Percentiles rank a stretch among this genome's conserved stretches.
Evolutionary conservation across 192 early-diverging fungal genomes (phyloP).

Genomic region (Haplosporangium gracile): DNA sequence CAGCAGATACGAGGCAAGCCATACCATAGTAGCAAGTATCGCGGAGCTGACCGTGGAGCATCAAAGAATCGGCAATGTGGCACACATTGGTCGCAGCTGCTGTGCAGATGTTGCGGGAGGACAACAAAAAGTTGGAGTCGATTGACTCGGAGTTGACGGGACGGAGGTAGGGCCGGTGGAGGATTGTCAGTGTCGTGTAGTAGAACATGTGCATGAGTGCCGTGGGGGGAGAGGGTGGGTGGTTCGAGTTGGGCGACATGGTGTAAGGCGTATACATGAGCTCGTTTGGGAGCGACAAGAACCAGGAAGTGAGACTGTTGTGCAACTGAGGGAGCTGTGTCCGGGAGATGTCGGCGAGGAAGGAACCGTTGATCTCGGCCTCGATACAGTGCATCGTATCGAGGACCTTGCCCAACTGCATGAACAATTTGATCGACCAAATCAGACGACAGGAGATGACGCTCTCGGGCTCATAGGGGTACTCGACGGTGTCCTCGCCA

Average conservation of each 20-base stretch:
- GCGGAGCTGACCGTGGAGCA: slow-evolving; percentile 25
- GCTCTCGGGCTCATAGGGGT: slow-evolving; percentile 29
- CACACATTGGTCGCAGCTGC: slow-evolving; percentile 49
- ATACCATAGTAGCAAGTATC: slow-evolving; percentile 33
- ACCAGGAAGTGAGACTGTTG: slow-evolving; percentile 60
- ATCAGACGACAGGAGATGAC: slow-evolving; percentile 33
- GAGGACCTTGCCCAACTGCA: slow-evolving; percentile 29
- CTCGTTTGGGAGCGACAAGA: slow-evolving; percentile 53
- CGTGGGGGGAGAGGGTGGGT: slow-evolving; percentile 30
- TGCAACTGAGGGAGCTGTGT: slow-evolving; percentile 34
- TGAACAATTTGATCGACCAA: slow-evolving; percentile 34
- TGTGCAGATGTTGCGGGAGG: slow-evolving; percentile 47
- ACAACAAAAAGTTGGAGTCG: slow-evolving; percentile 25
- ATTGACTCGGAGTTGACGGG: slow-evolving; percentile 20
- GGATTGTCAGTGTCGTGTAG: slow-evolving; percentile 62
- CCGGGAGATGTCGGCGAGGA: slow-evolving; percentile 27
- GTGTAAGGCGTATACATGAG: slow-evolving; percentile 60
- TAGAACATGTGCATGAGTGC: slow-evolving; percentile 62
- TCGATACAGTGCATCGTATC: slow-evolving; percentile 45
- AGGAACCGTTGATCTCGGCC: slow-evolving; percentile 28
- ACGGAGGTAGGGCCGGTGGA: slow-evolving; percentile 64
- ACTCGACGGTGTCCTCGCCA: slow-evolving; percentile 27
- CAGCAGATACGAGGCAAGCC: slow-evolving; percentile 40
- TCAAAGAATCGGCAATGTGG: slow-evolving; percentile 47
- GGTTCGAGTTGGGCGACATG: slow-evolving; percentile 35